A percentile compares a stretch with the other conserved stretches of the same genome.
phyloP scores from a whole-genome alignment of 2,329 filamentous ascomycete species.

The Calonectria honghensis region DNA sequence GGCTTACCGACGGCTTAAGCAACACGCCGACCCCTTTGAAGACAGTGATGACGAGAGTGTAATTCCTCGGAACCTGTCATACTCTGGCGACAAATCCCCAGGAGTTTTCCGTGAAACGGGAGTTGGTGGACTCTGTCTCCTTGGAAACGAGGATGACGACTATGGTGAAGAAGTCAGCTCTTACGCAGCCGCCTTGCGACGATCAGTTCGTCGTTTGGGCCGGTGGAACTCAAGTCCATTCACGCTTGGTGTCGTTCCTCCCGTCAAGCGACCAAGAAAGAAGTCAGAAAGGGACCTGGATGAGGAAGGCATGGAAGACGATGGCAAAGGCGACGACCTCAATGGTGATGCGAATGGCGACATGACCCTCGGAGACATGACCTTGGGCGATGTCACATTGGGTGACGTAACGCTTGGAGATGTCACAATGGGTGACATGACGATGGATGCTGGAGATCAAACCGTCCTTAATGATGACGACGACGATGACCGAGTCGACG shows the following conservation, averaged over 20 bases:
- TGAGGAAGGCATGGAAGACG: slow-evolving; percentile 42
- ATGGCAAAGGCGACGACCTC: slow-evolving; percentile 49
- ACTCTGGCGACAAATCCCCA: slow-evolving; percentile 55
- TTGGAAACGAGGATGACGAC: slow-evolving; percentile 80
- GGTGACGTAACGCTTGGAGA: slow-evolving; percentile 59
- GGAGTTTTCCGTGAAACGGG: slow-evolving; percentile 73
- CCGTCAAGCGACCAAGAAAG: slow-evolving; percentile 64
- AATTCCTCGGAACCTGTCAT: slow-evolving; percentile 57
- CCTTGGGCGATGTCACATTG: slow-evolving; percentile 71
- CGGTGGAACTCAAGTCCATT: slow-evolving; percentile 77
- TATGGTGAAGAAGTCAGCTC: slow-evolving; percentile 84
- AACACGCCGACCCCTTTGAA: slow-evolving; percentile 73
- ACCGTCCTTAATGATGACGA: slow-evolving; percentile 62
- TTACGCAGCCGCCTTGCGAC: slow-evolving; percentile 79
- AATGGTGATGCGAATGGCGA: slow-evolving; percentile 64
- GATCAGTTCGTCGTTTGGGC: slow-evolving; percentile 78
- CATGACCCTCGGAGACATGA: slow-evolving; percentile 58
- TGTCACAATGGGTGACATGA: slow-evolving; percentile 55
- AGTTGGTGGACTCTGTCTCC: slow-evolving; percentile 78
- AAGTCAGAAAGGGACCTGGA: slow-evolving; percentile 55
- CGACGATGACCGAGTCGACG: slow-evolving; percentile 67
- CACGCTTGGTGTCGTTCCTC: slow-evolving; percentile 67
- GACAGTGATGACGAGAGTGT: slow-evolving; percentile 78
- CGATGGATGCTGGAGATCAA: slow-evolving; percentile 68
- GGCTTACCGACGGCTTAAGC: slow-evolving; percentile 78